Evolutionary conservation across 805 yeast species (phyloP), one percentile per base, ranked within the genome.

Genomic region (Schwanniomyces occidentalis): DNA sequence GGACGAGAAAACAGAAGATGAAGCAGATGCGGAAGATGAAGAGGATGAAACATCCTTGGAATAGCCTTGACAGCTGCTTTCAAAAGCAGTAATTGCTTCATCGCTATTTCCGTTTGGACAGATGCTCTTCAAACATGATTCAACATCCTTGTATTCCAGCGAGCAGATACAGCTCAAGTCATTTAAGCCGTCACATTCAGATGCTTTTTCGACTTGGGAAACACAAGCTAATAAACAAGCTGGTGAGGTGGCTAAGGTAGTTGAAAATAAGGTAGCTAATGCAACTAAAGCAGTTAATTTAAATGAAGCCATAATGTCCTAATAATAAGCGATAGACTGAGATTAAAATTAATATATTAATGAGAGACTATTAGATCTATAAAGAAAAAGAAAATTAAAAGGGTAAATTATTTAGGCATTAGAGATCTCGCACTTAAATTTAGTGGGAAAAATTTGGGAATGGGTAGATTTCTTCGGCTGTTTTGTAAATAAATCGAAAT

Each of bases 151-250:
- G 45, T 73, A 63, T 49, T 84, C 78, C 36, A 69, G 67, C 27
- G 72, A 59, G 63, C 95, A 85, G 50, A 85, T 63, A 71, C 95
- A 88, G 27, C 65, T 51, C 46, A 86, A 68, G 53, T 84, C 78
- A 58, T 75, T 76, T 58, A 87, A 59, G 38, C 80, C 68, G 40
- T 65, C 48, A 63, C 93, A 85, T 30, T 65, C 41, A 26, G 76
- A 61, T 10, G 80, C 71, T 57, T 75, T 75, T 43, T 74, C 69
- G 37, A 84, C 90, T 52, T 77, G 73, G 38, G 87, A 75, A 40
- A 85, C 91, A 76, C 96, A 88, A 25, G 95, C 95, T 59, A 89
- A 71, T 47, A 89, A 66, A 71, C 96, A 89, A 24, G 96, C 96
- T 41, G 96, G 96, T 33, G 96, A 93, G 37, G 91, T 71, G 35